A percentile compares a stretch with the other conserved stretches of the same genome.
Conservation (phyloP, 768 basidiomycete species). For the Suillus fuscotomentosus region DNA sequence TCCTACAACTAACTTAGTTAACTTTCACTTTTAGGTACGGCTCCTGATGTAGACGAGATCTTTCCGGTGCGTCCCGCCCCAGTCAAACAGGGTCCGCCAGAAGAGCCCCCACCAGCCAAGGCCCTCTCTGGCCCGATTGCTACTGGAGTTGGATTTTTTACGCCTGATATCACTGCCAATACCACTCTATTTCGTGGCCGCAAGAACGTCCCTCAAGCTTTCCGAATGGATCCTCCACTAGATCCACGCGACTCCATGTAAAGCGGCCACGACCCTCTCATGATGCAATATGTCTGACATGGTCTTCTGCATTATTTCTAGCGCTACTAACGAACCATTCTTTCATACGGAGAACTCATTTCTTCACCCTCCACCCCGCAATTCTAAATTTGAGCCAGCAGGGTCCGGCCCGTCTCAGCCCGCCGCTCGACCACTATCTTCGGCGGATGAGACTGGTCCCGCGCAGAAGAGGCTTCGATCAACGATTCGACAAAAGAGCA, state of each 20-base stretch:
- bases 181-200: conserved; percentile 57
- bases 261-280: conserved; percentile 16
- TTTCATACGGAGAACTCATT: conserved; percentile 58
- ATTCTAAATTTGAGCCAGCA: conserved; percentile 39
- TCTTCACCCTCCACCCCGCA: conserved; percentile 45
- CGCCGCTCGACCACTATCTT: conserved; percentile 68
- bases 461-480: conserved; percentile 74
- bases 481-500: conserved; percentile 52
- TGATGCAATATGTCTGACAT: conserved; percentile 1
- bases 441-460: conserved; percentile 80
- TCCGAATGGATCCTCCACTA: conserved; percentile 52
- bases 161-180: conserved; percentile 60
- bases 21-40: conserved; percentile 46
- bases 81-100: conserved; percentile 50
- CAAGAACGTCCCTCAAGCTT: conserved; percentile 53
- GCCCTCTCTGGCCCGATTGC: conserved; percentile 44
- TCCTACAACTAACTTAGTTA: conserved; percentile 17
- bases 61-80: conserved; percentile 66
- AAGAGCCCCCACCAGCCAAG: conserved; percentile 43
- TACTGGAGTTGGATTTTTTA: conserved; percentile 76
- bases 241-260: conserved; percentile 67
- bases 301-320: conserved; percentile 24
- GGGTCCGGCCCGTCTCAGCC: conserved; percentile 44
- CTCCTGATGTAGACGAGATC: conserved; percentile 69
- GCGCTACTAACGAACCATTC: conserved; percentile 56